Base-by-base conservation (phyloP, 1,139 yeast genomes). In the Pneumocystis canis region DNA sequence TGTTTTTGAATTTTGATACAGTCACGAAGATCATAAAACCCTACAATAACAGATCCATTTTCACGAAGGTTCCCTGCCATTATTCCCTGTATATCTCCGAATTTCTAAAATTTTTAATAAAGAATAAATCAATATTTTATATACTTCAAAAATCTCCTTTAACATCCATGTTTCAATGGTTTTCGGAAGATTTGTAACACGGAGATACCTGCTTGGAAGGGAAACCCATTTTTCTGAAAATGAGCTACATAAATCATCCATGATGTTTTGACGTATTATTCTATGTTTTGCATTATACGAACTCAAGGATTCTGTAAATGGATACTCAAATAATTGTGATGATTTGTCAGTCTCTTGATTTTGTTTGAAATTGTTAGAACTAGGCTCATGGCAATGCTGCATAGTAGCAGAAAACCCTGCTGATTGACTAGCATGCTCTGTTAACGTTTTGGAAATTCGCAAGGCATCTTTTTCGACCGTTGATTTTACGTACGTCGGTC, bases 1-100 rank as follows among this genome's bases (percentile, higher is more conserved):
- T 66, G 65, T 32, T 68, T 61, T 47, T 66, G 67, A 6, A 71
- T 71, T 31, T 66, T 63, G 39, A 68, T 64, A 5, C 73, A 69
- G 60, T 69, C 70, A 25, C 73, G 65, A 47, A 71, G 41, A 62
- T 72, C 73, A 58, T 65, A 69, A 63, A 66, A 71, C 5, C 69
- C 70, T 20, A 70, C 68, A 37, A 68, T 66, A 62, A 65, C 61
- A 32, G 66, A 58, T 16, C 70, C 70, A 47, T 67, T 66, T 9
- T 61, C 59, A 2, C 66, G 47, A 11, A 68, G 40, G 20, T 68
- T 69, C 31, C 67, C 63, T 1, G 68, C 62, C 59, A 65, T 65
- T 39, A 69, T 62, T 9, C 70, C 69, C 39, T 69, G 65, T 58
- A 69, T 64, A 37, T 66, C 70, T 28, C 71, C 71, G 41, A 65